Conservation (phyloP, 2,329 filamentous ascomycete genomes). For the Scedosporium minutisporum region DNA sequence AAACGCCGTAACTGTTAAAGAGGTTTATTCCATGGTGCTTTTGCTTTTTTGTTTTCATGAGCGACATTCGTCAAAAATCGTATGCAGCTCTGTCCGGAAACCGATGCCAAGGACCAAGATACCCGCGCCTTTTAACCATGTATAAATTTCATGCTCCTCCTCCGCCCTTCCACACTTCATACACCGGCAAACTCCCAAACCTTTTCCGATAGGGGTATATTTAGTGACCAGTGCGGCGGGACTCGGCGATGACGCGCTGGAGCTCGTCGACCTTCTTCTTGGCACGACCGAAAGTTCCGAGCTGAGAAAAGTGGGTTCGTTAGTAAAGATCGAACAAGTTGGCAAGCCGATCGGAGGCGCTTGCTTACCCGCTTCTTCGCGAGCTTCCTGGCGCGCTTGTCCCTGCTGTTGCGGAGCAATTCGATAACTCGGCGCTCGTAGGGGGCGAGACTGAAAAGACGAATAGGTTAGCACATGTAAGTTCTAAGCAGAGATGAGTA, state of each 20-base stretch:
- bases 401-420: constrained; percentile 97
- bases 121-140: background rate
- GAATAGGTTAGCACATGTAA: constrained; percentile 18
- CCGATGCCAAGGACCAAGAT: background rate
- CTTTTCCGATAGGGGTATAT: background rate
- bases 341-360: background rate
- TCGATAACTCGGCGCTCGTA: constrained; percentile 99
- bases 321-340: background rate
- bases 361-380: constrained; percentile 91
- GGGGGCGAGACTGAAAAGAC: constrained; percentile 58
- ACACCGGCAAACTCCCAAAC: background rate
- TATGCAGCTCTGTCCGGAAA: background rate
- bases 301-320: constrained; percentile 38
- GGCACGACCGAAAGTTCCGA: constrained; percentile 96
- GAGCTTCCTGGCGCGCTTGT: constrained; percentile 98
- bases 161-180: background rate
- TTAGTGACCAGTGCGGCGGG: constrained; percentile 61
- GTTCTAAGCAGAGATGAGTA: background rate
- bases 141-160: background rate
- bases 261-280: constrained; percentile 99
- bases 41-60: background rate
- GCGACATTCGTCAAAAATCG: background rate
- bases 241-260: constrained; percentile 94
- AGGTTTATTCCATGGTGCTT: constrained; percentile 1
- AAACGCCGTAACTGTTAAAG: constrained; percentile 19